Conservation (phyloP, 805 yeast genomes). For the Starmerella ratchasimensis region DNA sequence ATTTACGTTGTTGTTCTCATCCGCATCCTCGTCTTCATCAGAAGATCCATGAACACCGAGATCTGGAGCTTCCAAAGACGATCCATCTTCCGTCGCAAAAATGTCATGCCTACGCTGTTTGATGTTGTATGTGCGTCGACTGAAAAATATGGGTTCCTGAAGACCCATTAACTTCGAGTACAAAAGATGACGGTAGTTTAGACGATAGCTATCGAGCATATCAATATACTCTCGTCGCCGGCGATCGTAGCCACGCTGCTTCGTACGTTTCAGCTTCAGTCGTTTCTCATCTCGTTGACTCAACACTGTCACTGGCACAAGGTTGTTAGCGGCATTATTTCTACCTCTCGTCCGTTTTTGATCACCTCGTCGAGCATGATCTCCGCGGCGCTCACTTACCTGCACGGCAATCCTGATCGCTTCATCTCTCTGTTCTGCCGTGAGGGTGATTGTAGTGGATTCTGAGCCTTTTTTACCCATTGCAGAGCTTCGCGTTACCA, state of each 20-base stretch:
- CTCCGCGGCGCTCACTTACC: too few relatives aligned
- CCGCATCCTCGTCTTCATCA: too few relatives aligned
- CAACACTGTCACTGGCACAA: neutral
- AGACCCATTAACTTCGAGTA: neutral
- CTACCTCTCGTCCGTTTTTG: neutral
- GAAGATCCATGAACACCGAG: too few relatives aligned
- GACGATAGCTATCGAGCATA: neutral
- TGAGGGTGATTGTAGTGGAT: too few relatives aligned
- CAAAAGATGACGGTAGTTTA: neutral
- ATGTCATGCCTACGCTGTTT: neutral
- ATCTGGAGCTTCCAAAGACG: neutral
- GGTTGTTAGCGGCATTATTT: too few relatives aligned
- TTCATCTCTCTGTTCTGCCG: too few relatives aligned
- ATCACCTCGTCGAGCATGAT: too few relatives aligned
- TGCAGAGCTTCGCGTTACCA: too few relatives aligned
- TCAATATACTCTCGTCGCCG: constrained; percentile 5
- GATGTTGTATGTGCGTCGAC: neutral
- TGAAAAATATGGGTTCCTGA: neutral
- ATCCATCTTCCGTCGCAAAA: neutral
- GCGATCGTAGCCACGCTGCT: constrained; percentile 10
- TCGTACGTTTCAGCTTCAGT: constrained; percentile 6
- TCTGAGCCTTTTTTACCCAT: too few relatives aligned
- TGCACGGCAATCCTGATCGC: too few relatives aligned
- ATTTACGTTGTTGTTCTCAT: too few relatives aligned
- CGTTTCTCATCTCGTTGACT: constrained; percentile 9